phyloP scores from a whole-genome alignment of 768 basidiomycete genomes.

The Russula virescens region DNA sequence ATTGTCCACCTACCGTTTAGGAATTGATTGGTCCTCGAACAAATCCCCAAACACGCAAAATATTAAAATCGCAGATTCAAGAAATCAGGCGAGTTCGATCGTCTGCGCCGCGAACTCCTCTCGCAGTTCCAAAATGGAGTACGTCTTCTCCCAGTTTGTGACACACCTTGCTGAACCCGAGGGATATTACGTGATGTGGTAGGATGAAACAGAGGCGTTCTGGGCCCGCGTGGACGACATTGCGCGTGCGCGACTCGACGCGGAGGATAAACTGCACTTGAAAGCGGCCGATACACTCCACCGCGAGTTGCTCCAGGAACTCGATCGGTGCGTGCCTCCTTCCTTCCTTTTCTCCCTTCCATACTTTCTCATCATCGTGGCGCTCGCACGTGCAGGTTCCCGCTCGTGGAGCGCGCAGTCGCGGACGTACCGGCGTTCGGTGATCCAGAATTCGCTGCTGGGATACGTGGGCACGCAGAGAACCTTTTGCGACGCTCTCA shows the following conservation, averaged over 20 bases:
- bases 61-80: conserved; percentile 48
- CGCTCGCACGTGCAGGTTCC: no score
- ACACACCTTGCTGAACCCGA: no score
- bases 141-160: conserved; percentile 20
- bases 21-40: background rate
- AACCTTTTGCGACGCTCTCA: conserved; percentile 11
- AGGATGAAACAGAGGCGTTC: conserved; percentile 46
- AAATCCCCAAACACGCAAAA: background rate
- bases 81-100: conserved; percentile 70
- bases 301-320: conserved; percentile 58
- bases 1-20: background rate
- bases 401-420: conserved; percentile 19
- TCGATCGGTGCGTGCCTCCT: conserved; percentile 46
- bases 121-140: conserved; percentile 55
- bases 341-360: background rate
- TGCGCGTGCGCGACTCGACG: conserved; percentile 44
- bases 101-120: conserved; percentile 57
- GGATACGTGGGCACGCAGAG: conserved; percentile 17
- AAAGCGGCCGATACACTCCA: conserved; percentile 45
- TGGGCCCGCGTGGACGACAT: conserved; percentile 53
- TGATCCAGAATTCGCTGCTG: conserved; percentile 14
- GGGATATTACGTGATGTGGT: background rate
- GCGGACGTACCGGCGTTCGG: conserved; percentile 21
- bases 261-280: conserved; percentile 45
- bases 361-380: background rate